These are phyloP conservation scores for Stagonosporopsis chrysanthemi DNA, from an alignment of 2,329 filamentous ascomycete species.

Conservation along the genomic window DNA sequence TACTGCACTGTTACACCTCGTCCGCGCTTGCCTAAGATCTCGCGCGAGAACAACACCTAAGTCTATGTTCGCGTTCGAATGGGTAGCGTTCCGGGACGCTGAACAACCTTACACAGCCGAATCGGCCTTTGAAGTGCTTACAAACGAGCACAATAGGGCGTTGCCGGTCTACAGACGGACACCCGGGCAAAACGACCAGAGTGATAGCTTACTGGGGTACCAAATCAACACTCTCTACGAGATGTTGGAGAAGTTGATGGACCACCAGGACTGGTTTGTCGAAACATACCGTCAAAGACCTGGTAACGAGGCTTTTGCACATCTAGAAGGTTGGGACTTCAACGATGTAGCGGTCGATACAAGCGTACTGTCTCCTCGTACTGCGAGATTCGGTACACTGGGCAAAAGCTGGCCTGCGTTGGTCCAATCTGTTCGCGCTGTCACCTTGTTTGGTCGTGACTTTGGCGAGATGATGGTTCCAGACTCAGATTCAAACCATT, in stretches of 20 bases:
- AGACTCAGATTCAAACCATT: too few species aligned
- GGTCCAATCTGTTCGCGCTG: background rate
- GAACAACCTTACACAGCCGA: background rate
- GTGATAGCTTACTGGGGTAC: background rate
- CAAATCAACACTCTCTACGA: background rate
- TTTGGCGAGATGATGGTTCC: slow-evolving; percentile 6
- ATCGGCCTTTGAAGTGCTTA: background rate
- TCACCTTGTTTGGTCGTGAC: slow-evolving; percentile 9
- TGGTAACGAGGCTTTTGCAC: too few species aligned
- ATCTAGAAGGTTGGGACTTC: slow-evolving; percentile 4
- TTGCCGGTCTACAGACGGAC: too few species aligned
- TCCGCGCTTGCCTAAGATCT: too few species aligned
- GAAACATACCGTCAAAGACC: background rate
- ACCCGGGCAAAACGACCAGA: too few species aligned
- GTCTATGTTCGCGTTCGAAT: background rate
- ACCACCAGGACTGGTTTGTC: background rate
- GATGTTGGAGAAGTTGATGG: too few species aligned
- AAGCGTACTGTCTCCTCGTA: background rate
- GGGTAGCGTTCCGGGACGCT: background rate
- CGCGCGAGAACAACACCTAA: background rate
- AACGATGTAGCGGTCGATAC: background rate
- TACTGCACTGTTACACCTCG: slow-evolving; percentile 50
- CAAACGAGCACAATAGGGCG: too few species aligned
- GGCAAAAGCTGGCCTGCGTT: slow-evolving; percentile 14
- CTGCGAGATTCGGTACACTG: background rate